phyloP scores from a whole-genome alignment of 805 yeast species.

The Barnettozyma pratensis region DNA sequence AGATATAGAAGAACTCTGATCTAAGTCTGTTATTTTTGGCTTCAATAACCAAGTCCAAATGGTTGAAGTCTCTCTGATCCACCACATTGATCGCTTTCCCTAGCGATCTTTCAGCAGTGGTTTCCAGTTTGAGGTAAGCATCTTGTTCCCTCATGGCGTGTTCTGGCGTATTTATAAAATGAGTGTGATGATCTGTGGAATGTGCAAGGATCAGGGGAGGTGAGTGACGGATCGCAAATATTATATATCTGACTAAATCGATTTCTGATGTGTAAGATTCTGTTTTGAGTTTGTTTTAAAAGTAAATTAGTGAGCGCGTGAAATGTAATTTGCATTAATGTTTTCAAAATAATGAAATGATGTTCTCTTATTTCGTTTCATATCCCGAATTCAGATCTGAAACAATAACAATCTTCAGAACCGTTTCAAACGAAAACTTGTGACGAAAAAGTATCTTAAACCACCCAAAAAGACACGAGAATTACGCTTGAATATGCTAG shows the following conservation, averaged over 20 bases:
- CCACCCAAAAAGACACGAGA: too few species aligned
- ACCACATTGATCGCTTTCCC: conserved; percentile 25
- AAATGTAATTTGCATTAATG: background rate
- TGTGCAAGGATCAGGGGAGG: background rate
- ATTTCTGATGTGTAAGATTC: too few species aligned
- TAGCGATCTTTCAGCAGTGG: conserved; percentile 20
- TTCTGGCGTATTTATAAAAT: background rate
- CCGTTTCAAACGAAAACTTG: too few species aligned
- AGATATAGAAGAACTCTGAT: conserved; percentile 29
- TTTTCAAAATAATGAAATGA: too few species aligned
- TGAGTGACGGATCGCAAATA: background rate
- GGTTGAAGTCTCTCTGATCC: conserved; percentile 21
- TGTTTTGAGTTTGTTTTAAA: background rate
- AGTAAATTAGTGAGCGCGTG: background rate
- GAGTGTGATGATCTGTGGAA: background rate
- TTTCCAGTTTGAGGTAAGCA: conserved; percentile 15
- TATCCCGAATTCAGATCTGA: too few species aligned
- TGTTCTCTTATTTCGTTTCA: too few species aligned
- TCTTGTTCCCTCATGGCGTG: conserved; percentile 2
- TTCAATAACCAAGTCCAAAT: conserved; percentile 24
- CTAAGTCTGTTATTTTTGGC: conserved; percentile 25
- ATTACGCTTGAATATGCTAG: too few species aligned
- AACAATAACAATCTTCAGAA: too few species aligned
- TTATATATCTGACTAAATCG: background rate
- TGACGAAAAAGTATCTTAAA: too few species aligned